These are phyloP conservation scores for Cryphonectria radicalis DNA, from an alignment of 2,329 filamentous ascomycete genomes.

Conservation along the genomic window DNA sequence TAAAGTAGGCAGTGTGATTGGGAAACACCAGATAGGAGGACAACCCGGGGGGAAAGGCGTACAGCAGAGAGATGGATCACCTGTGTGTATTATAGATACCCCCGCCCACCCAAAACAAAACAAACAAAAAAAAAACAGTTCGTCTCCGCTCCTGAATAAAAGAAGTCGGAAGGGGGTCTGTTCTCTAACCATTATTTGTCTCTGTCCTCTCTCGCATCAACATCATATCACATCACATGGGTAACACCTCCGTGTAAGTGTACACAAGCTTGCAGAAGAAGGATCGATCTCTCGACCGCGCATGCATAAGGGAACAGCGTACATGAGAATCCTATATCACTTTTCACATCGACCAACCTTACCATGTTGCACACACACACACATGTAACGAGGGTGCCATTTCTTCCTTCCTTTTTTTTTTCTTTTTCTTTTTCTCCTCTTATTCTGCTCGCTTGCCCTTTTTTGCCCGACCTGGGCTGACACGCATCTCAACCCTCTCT, in stretches of 20 bases:
- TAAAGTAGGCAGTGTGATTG: background rate
- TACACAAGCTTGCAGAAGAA: background rate
- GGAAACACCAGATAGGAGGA: background rate
- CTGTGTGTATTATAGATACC: constrained; percentile 10
- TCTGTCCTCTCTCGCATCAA: background rate
- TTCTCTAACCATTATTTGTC: background rate
- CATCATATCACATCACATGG: constrained; percentile 1
- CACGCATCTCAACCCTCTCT: no score
- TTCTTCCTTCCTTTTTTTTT: no score
- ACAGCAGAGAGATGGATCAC: background rate
- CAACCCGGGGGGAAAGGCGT: no score
- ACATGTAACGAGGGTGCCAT: no score
- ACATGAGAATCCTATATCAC: background rate
- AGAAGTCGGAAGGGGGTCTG: background rate
- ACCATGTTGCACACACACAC: background rate
- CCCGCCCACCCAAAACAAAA: background rate
- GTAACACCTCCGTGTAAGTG: background rate
- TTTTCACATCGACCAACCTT: background rate
- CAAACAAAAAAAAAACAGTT: background rate
- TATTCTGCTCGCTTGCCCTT: no score
- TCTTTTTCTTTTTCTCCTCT: no score
- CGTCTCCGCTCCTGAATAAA: constrained; percentile 17
- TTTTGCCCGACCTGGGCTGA: no score
- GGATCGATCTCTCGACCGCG: background rate
- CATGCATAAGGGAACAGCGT: background rate